Percentiles rank a stretch among this genome's conserved stretches.
These are phyloP conservation scores for Nematodospora valgi DNA, from an alignment of 805 yeast species.

Conservation along the genomic window DNA sequence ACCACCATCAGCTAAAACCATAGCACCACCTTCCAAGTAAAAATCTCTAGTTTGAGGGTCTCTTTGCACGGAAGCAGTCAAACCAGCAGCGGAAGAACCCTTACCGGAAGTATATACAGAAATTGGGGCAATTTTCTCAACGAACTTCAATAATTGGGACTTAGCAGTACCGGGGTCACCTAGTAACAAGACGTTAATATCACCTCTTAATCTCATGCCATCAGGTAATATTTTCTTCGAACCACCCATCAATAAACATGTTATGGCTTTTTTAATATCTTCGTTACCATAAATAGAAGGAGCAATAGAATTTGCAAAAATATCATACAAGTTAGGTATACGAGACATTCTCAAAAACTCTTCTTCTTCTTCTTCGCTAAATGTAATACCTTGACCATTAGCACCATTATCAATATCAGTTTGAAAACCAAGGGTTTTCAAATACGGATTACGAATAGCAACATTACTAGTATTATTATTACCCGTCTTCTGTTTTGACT, in stretches of 20 bases:
- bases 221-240: constrained; percentile 90
- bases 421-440: constrained; percentile 82
- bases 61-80: constrained; percentile 96
- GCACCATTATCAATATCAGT: constrained; percentile 75
- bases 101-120: constrained; percentile 97
- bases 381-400: constrained; percentile 53
- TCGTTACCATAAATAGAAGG: constrained; percentile 94
- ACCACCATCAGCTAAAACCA: constrained; percentile 99
- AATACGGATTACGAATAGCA: constrained; percentile 90
- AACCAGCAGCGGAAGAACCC: constrained; percentile 99
- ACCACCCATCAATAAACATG: constrained; percentile 92
- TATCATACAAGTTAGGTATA: constrained; percentile 78
- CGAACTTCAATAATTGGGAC: constrained; percentile 92
- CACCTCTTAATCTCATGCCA: constrained; percentile 96
- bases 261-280: constrained; percentile 90
- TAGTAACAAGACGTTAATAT: constrained; percentile 83
- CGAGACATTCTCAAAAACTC: constrained; percentile 79
- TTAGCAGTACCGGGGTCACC: constrained; percentile 99
- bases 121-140: constrained; percentile 91
- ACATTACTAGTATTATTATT: constrained; percentile 47
- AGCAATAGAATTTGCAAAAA: constrained; percentile 86
- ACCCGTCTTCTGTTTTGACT: constrained; percentile 47
- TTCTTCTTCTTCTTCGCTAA: constrained; percentile 92
- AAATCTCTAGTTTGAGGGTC: constrained; percentile 87
- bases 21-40: constrained; percentile 98